Conservation (phyloP, 495 filamentous ascomycete genomes). For the Trichoderma asperelloides region DNA sequence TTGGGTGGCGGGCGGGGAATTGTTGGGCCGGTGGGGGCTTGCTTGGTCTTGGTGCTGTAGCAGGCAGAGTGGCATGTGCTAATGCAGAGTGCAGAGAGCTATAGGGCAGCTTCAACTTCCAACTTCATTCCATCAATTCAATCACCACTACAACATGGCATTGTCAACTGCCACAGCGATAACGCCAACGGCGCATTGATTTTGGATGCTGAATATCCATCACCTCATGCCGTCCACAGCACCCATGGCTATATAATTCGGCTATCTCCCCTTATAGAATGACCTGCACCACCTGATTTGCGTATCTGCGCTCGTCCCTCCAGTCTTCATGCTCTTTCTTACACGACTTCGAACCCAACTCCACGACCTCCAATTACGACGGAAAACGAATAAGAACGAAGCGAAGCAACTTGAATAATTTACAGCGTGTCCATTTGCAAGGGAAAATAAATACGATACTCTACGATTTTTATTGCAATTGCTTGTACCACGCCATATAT, state of each 20-base stretch:
- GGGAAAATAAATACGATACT: not conserved
- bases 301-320: not conserved
- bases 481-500: no score
- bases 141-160: not conserved
- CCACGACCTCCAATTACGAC: no score
- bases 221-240: not conserved
- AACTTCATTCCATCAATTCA: not conserved
- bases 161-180: not conserved
- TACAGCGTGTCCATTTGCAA: no score
- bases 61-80: not conserved
- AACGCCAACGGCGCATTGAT: not conserved
- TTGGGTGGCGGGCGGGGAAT: not conserved
- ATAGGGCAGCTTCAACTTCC: no score
- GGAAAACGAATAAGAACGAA: no score
- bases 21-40: not conserved
- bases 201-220: not conserved
- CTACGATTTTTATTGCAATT: no score
- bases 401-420: no score
- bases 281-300: not conserved
- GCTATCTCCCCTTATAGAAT: not conserved
- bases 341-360: not conserved
- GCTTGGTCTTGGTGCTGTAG: not conserved
- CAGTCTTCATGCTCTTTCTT: not conserved
- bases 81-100: no score
- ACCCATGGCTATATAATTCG: not conserved